Conservation (phyloP, 2,329 filamentous ascomycete genomes). For the Penicillium sp. region DNA sequence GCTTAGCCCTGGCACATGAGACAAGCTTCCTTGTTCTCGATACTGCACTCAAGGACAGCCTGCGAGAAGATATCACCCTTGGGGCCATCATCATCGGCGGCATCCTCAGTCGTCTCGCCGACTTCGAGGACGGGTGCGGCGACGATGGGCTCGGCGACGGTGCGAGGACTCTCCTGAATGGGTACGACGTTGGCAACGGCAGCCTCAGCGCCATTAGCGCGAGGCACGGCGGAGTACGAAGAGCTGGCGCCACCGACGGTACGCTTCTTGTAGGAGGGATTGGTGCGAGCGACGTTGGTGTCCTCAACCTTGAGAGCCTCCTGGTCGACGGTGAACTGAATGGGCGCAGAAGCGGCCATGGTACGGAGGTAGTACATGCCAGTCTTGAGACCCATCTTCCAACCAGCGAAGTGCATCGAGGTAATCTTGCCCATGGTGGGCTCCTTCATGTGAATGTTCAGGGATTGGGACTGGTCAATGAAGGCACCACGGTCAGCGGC, state of each 20-base stretch:
- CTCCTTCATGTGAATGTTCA: conserved; percentile 99
- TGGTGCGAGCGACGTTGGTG: conserved; percentile 67
- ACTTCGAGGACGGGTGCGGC: conserved; percentile 57
- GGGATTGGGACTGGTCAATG: conserved; percentile 97
- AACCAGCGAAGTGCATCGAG: conserved; percentile 98
- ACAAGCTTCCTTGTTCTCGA: conserved; percentile 93
- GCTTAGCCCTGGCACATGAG: conserved; percentile 92
- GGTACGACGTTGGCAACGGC: conserved; percentile 53
- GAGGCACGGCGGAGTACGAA: conserved; percentile 60
- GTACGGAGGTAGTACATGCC: conserved; percentile 99
- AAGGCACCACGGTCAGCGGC: conserved; percentile 96
- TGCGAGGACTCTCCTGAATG: conserved; percentile 23
- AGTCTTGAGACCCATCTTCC: conserved; percentile 99
- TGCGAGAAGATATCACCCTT: conserved; percentile 96
- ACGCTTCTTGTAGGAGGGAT: conserved; percentile 66
- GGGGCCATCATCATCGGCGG: conserved; percentile 63
- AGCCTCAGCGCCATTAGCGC: conserved; percentile 63
- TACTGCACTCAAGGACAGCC: conserved; percentile 87
- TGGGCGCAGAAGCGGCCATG: conserved; percentile 92
- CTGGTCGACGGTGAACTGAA: conserved; percentile 99
- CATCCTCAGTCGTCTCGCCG: conserved; percentile 63
- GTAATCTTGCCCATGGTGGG: conserved; percentile 99
- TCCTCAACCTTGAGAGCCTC: conserved; percentile 87
- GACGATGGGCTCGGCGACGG: conserved; percentile 63
- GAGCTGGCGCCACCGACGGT: conserved; percentile 58